Conservation (phyloP, 495 filamentous ascomycete genomes). For the Xylaria cubensis region DNA sequence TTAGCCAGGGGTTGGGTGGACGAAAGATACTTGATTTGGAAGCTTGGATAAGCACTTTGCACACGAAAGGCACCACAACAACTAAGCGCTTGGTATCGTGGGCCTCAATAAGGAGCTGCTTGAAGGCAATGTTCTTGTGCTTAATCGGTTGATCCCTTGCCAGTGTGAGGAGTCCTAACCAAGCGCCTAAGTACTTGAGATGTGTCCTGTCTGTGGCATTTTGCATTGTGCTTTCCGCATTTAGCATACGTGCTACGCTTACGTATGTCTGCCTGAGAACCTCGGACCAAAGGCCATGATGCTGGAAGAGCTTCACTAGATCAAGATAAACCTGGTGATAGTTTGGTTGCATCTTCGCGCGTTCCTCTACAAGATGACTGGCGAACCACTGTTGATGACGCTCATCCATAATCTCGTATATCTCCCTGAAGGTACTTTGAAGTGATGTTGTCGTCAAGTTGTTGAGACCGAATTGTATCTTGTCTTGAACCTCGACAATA, state of each 20-base stretch:
- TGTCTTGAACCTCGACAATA: constrained; percentile 82
- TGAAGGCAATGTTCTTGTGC: constrained; percentile 96
- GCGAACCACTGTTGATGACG: constrained; percentile 96
- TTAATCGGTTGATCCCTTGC: constrained; percentile 95
- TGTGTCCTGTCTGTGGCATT: constrained; percentile 82
- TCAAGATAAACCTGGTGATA: constrained; percentile 92
- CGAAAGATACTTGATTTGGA: constrained; percentile 87
- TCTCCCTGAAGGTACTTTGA: constrained; percentile 76
- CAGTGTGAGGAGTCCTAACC: constrained; percentile 93
- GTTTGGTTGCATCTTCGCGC: constrained; percentile 95
- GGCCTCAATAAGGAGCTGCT: constrained; percentile 90
- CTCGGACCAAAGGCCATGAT: constrained; percentile 80
- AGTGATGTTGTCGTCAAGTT: constrained; percentile 92
- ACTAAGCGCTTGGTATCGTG: constrained; percentile 87
- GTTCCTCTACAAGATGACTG: constrained; percentile 91
- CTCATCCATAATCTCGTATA: constrained; percentile 77
- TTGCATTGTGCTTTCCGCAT: constrained; percentile 82
- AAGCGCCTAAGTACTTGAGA: constrained; percentile 88
- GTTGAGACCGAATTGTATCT: constrained; percentile 94
- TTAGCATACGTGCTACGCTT: constrained; percentile 82
- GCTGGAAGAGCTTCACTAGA: constrained; percentile 80
- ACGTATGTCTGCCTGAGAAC: constrained; percentile 93
- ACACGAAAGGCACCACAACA: constrained; percentile 94
- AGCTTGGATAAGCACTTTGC: constrained; percentile 88
- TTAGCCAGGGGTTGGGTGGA: constrained; percentile 95